Conservation (phyloP, 139 green algal species). For the Picochlorum costavermella region DNA sequence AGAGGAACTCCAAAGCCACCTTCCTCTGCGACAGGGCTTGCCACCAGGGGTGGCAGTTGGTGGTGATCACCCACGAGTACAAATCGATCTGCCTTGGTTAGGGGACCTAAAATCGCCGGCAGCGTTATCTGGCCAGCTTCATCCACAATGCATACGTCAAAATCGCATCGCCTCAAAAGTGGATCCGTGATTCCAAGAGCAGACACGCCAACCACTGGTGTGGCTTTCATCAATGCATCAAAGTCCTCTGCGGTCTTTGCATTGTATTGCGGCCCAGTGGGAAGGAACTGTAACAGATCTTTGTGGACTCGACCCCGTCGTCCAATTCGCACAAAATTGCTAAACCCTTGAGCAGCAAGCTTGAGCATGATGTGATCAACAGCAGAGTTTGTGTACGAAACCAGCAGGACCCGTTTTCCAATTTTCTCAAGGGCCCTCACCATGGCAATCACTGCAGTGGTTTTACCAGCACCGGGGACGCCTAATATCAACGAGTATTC, state of each 20-base stretch:
- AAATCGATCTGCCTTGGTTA: slow-evolving; percentile 48
- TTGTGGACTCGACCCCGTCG: slow-evolving; percentile 42
- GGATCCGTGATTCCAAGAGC: slow-evolving; percentile 58
- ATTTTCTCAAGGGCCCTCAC: slow-evolving; percentile 42
- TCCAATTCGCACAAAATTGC: slow-evolving; percentile 71
- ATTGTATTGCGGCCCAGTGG: slow-evolving; percentile 36
- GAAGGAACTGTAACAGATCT: slow-evolving; percentile 39
- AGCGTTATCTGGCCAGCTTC: slow-evolving; percentile 76
- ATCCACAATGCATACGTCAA: slow-evolving; percentile 94
- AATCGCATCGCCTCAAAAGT: slow-evolving; percentile 51
- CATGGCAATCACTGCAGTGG: slow-evolving; percentile 52
- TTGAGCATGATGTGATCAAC: slow-evolving; percentile 93
- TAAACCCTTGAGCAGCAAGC: slow-evolving; percentile 32
- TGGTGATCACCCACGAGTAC: slow-evolving; percentile 80
- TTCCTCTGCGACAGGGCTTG: slow-evolving; percentile 39
- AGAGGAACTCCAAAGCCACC: slow-evolving; percentile 65
- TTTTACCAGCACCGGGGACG: slow-evolving; percentile 79
- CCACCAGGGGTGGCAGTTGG: slow-evolving; percentile 69
- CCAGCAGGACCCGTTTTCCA: slow-evolving; percentile 70
- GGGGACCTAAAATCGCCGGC: slow-evolving; percentile 33
- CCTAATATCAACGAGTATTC: slow-evolving; percentile 85
- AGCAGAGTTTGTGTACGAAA: slow-evolving; percentile 90
- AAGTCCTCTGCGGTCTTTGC: slow-evolving; percentile 19
- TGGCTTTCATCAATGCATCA: slow-evolving; percentile 1
- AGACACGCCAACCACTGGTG: slow-evolving; percentile 53